Base-by-base conservation (phyloP, 768 basidiomycete genomes). In the Paxillus ammoniavirescens region DNA sequence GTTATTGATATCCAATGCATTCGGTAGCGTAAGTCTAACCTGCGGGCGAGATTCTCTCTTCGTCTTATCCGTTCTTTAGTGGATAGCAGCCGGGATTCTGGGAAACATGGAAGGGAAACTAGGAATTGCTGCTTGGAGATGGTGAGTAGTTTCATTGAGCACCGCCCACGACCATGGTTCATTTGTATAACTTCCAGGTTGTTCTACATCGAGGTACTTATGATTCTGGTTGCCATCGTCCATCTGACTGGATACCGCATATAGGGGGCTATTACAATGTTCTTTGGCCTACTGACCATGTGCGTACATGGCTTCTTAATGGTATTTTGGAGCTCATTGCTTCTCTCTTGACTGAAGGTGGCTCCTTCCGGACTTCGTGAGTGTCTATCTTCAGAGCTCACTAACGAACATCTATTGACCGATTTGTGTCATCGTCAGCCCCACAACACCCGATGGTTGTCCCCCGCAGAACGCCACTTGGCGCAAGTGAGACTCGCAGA, bases 1-100 rank as follows among this genome's bases (percentile, higher is more conserved):
- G 2, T 61, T 84, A 8, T 71, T 86, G 8, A 76, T 86, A 40
- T 83, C 84, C 4, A 84, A 85, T 62, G 85, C 87, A 5, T 86
- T 87, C 58, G 84, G 86, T 42, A 74, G 79, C 42, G 84, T 86
- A 51, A 62, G 81, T 62, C 13, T n/a, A 4, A 13, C 46, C 23
- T 47, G 21, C 21, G 15, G 3, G 10, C 14, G 10, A 3, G 14
- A 5, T 13, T 30, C 28, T 26, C 21, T 7, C 28, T 14, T 23
- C 17, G 1, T 31, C 31, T 43, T 42, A 30, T 23, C 8, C 12
- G 10, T 26, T 23, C 17, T 35, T 17, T 54, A 87, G 82, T 65
- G 89, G 7, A 80, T 89, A 61, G 89, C 87, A 14, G 87, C 87
- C n/a, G 88, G 85, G 10, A 86, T 90, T 50, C 75, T 92, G 14